A percentile compares a stretch with the other conserved stretches of the same genome.
phyloP scores from a whole-genome alignment of 768 basidiomycete genomes.

The Cyclocybe aegerita region DNA sequence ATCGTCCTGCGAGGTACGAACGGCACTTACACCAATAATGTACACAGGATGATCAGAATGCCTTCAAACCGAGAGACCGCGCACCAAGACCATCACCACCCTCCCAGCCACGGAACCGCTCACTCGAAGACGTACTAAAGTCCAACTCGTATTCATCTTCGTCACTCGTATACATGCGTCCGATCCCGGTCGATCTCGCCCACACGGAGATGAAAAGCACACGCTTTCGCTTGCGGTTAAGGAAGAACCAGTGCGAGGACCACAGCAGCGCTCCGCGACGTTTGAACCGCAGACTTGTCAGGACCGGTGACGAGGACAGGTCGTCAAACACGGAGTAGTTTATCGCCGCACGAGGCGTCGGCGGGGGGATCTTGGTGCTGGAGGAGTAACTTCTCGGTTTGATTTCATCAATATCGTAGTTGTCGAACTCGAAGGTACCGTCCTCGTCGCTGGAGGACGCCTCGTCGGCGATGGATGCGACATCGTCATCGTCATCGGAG shows the following conservation, averaged over 20 bases:
- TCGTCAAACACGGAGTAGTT: constrained; percentile 37
- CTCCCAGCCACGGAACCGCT: constrained; percentile 78
- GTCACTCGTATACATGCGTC: constrained; percentile 49
- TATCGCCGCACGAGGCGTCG: constrained; percentile 38
- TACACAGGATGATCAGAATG: constrained; percentile 6
- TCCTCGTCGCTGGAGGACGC: constrained; percentile 73
- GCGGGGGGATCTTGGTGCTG: constrained; percentile 36
- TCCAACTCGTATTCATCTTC: constrained; percentile 38
- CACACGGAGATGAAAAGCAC: constrained; percentile 91
- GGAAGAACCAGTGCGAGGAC: constrained; percentile 98
- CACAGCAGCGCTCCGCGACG: constrained; percentile 83
- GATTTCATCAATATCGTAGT: constrained; percentile 71
- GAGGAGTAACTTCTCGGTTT: constrained; percentile 37
- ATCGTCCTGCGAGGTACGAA: not conserved
- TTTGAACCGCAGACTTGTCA: constrained; percentile 46
- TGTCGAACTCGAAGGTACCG: constrained; percentile 75
- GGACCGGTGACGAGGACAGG: constrained; percentile 31
- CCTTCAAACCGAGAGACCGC: constrained; percentile 66
- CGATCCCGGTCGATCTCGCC: constrained; percentile 71
- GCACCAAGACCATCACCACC: constrained; percentile 80
- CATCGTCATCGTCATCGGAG: constrained; percentile 77
- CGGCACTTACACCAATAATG: constrained; percentile 12
- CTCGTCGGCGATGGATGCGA: constrained; percentile 63
- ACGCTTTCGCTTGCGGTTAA: constrained; percentile 89
- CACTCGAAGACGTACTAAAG: constrained; percentile 25